These are phyloP conservation scores for Alternaria sp. DNA, from an alignment of 2,329 filamentous ascomycete species.

Conservation along the genomic window DNA sequence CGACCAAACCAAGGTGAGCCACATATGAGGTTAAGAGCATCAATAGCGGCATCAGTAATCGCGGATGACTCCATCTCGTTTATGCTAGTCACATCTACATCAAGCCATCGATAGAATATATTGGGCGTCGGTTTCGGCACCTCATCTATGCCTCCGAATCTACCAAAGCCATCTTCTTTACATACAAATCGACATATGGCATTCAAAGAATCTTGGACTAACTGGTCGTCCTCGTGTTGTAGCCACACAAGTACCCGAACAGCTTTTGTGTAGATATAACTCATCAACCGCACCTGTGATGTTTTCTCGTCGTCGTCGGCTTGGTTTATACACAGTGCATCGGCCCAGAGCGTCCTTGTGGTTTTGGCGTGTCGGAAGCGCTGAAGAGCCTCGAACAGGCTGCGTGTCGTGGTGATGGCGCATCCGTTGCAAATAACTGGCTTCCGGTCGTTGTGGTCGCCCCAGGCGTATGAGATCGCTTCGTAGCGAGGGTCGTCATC, in stretches of 20 bases:
- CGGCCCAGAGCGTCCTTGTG: conserved; percentile 30
- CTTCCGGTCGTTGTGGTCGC: background rate
- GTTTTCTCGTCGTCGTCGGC: conserved; percentile 36
- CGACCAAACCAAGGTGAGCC: background rate
- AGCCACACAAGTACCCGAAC: conserved; percentile 5
- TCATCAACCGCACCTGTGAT: conserved; percentile 47
- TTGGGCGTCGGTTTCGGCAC: no score
- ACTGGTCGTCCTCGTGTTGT: background rate
- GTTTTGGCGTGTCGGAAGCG: background rate
- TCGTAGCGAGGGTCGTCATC: conserved; percentile 7
- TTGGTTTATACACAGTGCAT: conserved; percentile 48
- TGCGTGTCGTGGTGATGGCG: background rate
- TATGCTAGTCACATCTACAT: background rate
- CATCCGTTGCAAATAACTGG: background rate
- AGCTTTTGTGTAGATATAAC: background rate
- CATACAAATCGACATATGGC: background rate
- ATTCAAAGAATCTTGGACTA: background rate
- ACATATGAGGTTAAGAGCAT: background rate
- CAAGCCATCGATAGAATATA: background rate
- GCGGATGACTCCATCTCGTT: background rate
- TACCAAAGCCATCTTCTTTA: background rate
- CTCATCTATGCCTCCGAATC: no score
- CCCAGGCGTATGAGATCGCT: conserved; percentile 26
- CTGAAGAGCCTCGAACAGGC: conserved; percentile 10
- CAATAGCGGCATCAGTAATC: background rate